phyloP scores from a whole-genome alignment of 768 basidiomycete species.

The Mycena galericulata region DNA sequence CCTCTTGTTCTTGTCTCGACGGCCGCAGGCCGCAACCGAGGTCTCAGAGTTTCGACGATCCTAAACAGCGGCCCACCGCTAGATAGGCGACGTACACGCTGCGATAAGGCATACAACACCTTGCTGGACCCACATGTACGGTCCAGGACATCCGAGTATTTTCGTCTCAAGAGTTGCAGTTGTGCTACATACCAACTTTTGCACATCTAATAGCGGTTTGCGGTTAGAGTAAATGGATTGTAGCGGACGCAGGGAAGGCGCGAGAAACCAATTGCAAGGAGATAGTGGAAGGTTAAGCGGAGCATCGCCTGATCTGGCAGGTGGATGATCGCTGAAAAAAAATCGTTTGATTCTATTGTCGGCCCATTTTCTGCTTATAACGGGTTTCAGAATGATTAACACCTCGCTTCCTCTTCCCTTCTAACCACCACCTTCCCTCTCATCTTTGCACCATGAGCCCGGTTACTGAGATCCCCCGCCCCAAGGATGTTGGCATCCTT shows the following conservation, averaged over 20 bases:
- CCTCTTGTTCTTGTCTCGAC: no score
- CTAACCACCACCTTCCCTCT: conserved; percentile 28
- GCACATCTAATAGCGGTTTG: no score
- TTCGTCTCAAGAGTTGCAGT: no score
- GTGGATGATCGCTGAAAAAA: background rate
- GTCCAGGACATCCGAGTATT: background rate
- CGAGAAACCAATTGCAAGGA: no score
- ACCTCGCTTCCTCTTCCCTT: conserved; percentile 14
- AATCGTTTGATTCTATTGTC: background rate
- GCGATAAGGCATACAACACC: conserved; percentile 2
- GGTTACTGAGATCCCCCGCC: conserved; percentile 59
- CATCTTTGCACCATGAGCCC: conserved; percentile 49
- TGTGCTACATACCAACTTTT: no score
- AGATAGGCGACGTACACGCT: background rate
- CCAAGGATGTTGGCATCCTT: conserved; percentile 94
- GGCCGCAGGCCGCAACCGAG: no score
- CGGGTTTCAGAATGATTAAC: background rate
- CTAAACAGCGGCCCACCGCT: no score
- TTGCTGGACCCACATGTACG: background rate
- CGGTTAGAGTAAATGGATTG: no score
- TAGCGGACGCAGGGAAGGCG: background rate
- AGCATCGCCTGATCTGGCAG: no score
- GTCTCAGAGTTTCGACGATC: background rate
- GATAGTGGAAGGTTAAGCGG: background rate
- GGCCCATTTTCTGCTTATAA: background rate